Percentiles rank a stretch among this genome's conserved stretches.
phyloP scores from a whole-genome alignment of 768 basidiomycete species.

The Gloeostereum incarnatum region DNA sequence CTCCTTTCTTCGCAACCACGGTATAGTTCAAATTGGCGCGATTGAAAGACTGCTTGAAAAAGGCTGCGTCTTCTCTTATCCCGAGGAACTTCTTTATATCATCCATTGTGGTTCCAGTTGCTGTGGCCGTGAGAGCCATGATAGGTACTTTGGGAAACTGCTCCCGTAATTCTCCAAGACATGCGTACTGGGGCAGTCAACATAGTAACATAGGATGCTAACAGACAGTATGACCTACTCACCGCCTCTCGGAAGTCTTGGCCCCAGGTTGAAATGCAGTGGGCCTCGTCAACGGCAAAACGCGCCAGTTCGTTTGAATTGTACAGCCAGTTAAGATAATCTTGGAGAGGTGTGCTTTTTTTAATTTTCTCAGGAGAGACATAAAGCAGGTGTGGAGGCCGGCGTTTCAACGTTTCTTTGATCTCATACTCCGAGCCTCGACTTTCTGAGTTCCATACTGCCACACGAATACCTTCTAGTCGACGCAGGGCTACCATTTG shows the following conservation, averaged over 20 bases:
- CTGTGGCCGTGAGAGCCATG: conserved; percentile 96
- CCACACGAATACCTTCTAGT: conserved; percentile 57
- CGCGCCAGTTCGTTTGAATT: conserved; percentile 54
- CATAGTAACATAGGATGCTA: background rate
- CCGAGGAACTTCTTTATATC: conserved; percentile 72
- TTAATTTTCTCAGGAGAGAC: conserved; percentile 87
- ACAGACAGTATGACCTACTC: conserved; percentile 18
- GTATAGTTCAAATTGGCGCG: conserved; percentile 79
- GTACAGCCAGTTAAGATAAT: conserved; percentile 52
- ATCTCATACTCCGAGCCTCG: too few species aligned
- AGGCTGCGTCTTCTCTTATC: conserved; percentile 40
- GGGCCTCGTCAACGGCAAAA: conserved; percentile 95
- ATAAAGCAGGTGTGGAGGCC: conserved; percentile 67
- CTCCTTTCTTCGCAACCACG: conserved; percentile 34
- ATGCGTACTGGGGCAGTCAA: conserved; percentile 44
- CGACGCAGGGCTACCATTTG: conserved; percentile 69
- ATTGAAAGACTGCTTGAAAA: conserved; percentile 83
- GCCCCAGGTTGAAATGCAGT: conserved; percentile 93
- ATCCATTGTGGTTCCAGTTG: conserved; percentile 62
- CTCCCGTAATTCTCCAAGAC: conserved; percentile 56
- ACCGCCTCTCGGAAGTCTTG: conserved; percentile 86
- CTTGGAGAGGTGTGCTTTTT: conserved; percentile 43
- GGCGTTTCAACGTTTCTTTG: conserved; percentile 27
- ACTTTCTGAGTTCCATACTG: conserved; percentile 58
- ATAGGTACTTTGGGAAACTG: conserved; percentile 78